These are phyloP conservation scores for Ogataea henricii DNA, from an alignment of 805 yeast genomes.

Conservation along the genomic window DNA sequence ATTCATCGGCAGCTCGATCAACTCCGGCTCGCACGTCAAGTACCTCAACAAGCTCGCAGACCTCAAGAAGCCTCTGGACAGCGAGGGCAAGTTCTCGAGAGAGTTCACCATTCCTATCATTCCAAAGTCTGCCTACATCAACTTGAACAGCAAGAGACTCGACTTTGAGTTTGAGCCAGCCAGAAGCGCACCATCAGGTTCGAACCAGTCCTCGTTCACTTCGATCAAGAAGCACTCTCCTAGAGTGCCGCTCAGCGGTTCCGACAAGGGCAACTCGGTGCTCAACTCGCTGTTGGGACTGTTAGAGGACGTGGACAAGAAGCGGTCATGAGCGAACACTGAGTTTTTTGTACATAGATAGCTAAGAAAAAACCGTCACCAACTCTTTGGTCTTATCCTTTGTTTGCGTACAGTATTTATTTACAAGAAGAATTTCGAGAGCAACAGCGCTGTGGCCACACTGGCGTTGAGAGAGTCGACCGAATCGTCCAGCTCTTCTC, in stretches of 20 bases:
- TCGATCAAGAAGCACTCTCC: conserved; percentile 21
- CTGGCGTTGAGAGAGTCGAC: conserved; percentile 88
- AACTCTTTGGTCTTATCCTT: background rate
- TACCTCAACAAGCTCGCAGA: conserved; percentile 22
- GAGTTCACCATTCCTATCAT: conserved; percentile 32
- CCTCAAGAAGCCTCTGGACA: conserved; percentile 25
- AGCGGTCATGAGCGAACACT: conserved; percentile 4
- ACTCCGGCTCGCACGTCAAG: conserved; percentile 28
- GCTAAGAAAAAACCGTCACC: background rate
- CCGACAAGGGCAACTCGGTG: conserved; percentile 24
- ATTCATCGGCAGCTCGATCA: conserved; percentile 31
- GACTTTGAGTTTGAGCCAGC: conserved; percentile 30
- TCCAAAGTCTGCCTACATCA: conserved; percentile 30
- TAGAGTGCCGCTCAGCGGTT: conserved; percentile 25
- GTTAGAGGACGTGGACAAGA: conserved; percentile 24
- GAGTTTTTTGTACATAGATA: background rate
- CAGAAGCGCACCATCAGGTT: conserved; percentile 12
- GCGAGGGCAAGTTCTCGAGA: conserved; percentile 30
- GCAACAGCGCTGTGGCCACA: conserved; percentile 78
- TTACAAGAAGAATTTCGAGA: conserved; percentile 33
- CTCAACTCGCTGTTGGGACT: conserved; percentile 27
- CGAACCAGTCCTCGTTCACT: conserved; percentile 12
- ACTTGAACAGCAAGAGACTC: conserved; percentile 24
- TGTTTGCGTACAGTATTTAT: background rate
- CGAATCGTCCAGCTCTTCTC: conserved; percentile 28